Evolutionary conservation across 441 rosid genomes (phyloP), one percentile per base, ranked within the genome.

Genomic region (Dalechampia spathulata): DNA sequence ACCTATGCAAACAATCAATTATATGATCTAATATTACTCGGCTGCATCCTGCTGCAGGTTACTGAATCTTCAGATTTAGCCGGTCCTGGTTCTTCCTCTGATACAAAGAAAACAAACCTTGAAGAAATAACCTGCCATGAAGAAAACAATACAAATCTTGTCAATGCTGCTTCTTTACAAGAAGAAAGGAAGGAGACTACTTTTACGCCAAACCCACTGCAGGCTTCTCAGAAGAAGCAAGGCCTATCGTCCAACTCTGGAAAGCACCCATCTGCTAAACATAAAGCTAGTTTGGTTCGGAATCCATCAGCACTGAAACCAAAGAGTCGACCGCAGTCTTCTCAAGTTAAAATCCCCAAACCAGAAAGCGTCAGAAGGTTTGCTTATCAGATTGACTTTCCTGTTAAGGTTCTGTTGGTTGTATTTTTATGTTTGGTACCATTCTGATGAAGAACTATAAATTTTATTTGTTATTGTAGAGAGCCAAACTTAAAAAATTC

Each of bases 211-310:
- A 77, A 76, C 66, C 77, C 76, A 47, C 66, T 49, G 38, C 39
- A 48, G 23, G 49, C 54, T 59, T 61, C 78, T 27, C 60, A 58
- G 44, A 82, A 79, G 42, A 82, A 79, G 45, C 81, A 66, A 61
- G 75, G 63, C 42, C 49, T 48, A 58, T 60, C 67, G 27, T 72
- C 69, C 25, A 77, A 67, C 54, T 78, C 77, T 61, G 83, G 74
- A 80, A 90, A 81, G 76, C 76, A 71, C 54, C 84, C 69, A 62
- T 70, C 94, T 20, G 83, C 91, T 48, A 80, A 65, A 61, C 82
- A 72, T 62, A 75, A 81, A 49, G 86, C 86, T 52, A 77, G 77
- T 68, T 39, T 72, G 41, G 27, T 78, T 22, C 76, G 65, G 75
- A 85, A 93, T 56, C 80, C 90, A 21, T 82, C 85, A 21, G 75